Evolutionary conservation across 768 basidiomycete species (phyloP), one percentile per base, ranked within the genome.

Genomic region (Saitozyma sp.): DNA sequence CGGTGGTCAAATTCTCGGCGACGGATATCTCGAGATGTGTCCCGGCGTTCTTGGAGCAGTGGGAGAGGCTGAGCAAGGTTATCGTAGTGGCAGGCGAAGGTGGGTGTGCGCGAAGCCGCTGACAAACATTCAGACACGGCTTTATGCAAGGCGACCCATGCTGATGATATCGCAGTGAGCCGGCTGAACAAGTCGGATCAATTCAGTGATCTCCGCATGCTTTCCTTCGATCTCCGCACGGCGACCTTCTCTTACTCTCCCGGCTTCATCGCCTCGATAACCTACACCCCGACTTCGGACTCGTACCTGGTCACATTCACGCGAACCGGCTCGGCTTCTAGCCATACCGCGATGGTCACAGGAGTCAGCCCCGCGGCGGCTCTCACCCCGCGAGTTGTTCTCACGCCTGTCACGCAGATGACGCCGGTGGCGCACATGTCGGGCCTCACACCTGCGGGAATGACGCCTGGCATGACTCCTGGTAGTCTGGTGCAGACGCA

Each of bases 1-100:
- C 91, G 13, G 85, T 96, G 13, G 90, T 95, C 8, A 91, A 89
- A 0, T 94, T 96, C 78, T 80, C 91, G 42, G 91, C 90, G 1
- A 89, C 90, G 68, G 85, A 92, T 71, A 88, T 94, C 66, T 86
- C 92, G 67, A 87, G 87, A 8, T 94, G 92, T 71, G 90, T 96
- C 17, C 89, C 89, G 62, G 89, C 92, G 69, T 93, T 96, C 76
- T 80, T 91, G 67, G 90, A 92, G 73, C 92, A 93, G 78, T 95
- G 92, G 91, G 90, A 90, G 46, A 83, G 89, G 50, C 89, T 95
- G 39, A 91, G 90, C 17, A 94, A 92, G 80, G 92, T 93, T 85
- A 90, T 93, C 11, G 90, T 93, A 37, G 92, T 95, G 59, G 92
- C 92, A 11, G 86, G 91, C 63, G 90, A 93, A 82, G 86, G 91